Evolutionary conservation across 2,329 filamentous ascomycete genomes (phyloP).

Genomic region (Pestalotiopsis fici): DNA sequence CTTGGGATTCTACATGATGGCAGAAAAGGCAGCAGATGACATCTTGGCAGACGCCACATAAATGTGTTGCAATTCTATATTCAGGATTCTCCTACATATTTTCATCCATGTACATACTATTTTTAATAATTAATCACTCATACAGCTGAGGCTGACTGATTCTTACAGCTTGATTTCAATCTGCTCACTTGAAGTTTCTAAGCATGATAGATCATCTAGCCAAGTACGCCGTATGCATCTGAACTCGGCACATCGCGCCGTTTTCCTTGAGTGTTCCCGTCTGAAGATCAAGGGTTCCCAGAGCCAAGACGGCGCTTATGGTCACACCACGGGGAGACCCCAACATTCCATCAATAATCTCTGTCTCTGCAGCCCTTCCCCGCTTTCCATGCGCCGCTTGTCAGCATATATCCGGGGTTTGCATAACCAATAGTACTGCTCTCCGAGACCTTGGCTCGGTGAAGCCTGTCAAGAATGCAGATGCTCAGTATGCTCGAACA

Average conservation of each 20-base stretch:
- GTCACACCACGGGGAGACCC: background rate
- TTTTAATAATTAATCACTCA: background rate
- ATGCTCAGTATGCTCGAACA: background rate
- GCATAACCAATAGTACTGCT: background rate
- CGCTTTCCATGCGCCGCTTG: background rate
- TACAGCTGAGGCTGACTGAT: background rate
- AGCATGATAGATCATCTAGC: background rate
- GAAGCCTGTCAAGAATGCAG: background rate
- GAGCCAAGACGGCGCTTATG: background rate
- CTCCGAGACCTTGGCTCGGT: background rate
- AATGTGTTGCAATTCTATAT: background rate
- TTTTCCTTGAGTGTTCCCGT: background rate
- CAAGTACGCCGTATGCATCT: background rate
- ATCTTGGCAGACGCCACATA: conserved; percentile 17
- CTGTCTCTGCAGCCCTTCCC: background rate
- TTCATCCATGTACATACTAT: background rate
- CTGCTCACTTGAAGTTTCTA: background rate
- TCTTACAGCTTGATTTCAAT: background rate
- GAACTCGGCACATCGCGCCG: background rate
- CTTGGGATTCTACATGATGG: conserved; percentile 25
- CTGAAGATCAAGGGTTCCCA: background rate
- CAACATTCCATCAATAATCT: background rate
- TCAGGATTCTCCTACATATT: background rate
- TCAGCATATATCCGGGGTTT: background rate
- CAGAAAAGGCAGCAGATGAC: conserved; percentile 27